A percentile compares a stretch with the other conserved stretches of the same genome.
Conservation (phyloP, 2,329 filamentous ascomycete species). For the Microcera coccophila region DNA sequence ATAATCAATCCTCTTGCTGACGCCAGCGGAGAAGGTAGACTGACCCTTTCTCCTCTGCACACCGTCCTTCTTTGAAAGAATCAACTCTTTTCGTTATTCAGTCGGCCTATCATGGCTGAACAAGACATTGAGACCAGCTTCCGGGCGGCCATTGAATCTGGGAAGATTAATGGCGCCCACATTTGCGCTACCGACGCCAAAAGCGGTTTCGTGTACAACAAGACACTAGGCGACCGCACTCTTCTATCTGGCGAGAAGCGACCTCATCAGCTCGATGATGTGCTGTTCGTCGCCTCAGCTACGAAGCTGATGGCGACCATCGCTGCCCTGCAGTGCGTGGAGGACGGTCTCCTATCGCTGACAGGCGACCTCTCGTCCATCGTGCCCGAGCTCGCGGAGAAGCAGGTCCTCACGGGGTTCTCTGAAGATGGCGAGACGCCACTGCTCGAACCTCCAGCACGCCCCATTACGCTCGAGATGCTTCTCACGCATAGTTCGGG, state of each 20-base stretch:
- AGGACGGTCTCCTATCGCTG: slow-evolving; percentile 45
- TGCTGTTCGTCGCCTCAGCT: slow-evolving; percentile 36
- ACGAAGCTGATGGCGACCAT: slow-evolving; percentile 49
- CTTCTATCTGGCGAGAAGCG: slow-evolving; percentile 38
- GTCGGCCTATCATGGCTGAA: slow-evolving; percentile 20
- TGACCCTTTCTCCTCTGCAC: too few relatives aligned
- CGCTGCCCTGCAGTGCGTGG: slow-evolving; percentile 52
- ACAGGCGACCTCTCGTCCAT: slow-evolving; percentile 42
- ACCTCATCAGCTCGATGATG: slow-evolving; percentile 35
- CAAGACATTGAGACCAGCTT: slow-evolving; percentile 38
- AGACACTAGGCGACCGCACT: slow-evolving; percentile 37
- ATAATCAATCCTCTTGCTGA: too few relatives aligned
- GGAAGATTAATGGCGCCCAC: slow-evolving; percentile 42
- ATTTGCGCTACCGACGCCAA: slow-evolving; percentile 38
- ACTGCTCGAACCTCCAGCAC: slow-evolving; percentile 28
- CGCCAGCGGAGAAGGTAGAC: too few relatives aligned
- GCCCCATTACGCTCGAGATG: slow-evolving; percentile 46
- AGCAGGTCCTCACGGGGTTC: slow-evolving; percentile 47
- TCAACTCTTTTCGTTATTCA: too few relatives aligned
- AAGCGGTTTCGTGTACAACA: slow-evolving; percentile 39
- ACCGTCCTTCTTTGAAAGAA: too few relatives aligned
- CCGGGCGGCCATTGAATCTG: slow-evolving; percentile 39
- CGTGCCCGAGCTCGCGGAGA: slow-evolving; percentile 45
- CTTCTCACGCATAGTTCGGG: slow-evolving; percentile 52
- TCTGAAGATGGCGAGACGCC: slow-evolving; percentile 38